These are phyloP conservation scores for Lipomyces orientalis DNA, from an alignment of 805 yeast species.

Conservation along the genomic window DNA sequence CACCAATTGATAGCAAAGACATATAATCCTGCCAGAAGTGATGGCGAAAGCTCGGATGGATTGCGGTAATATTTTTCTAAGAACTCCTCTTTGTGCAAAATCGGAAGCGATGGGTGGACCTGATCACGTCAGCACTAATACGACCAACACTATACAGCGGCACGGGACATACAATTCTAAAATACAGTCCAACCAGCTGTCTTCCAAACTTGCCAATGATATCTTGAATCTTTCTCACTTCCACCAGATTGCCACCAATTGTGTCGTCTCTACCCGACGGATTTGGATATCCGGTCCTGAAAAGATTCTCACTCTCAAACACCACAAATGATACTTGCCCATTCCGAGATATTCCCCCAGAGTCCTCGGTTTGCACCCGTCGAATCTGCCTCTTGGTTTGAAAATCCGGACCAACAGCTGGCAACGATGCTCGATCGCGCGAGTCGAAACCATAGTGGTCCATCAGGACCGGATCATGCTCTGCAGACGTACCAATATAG, in stretches of 20 bases:
- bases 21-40: constrained; percentile 39
- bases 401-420: constrained; percentile 31
- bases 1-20: constrained; percentile 43
- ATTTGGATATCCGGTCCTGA: constrained; percentile 29
- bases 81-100: constrained; percentile 40
- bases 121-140: constrained; percentile 6
- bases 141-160: not conserved
- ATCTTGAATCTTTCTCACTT: constrained; percentile 40
- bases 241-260: constrained; percentile 38
- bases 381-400: constrained; percentile 33
- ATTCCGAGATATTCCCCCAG: constrained; percentile 9
- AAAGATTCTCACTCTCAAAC: constrained; percentile 37
- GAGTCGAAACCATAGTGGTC: constrained; percentile 39
- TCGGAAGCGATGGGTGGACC: constrained; percentile 40
- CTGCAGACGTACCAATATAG: constrained; percentile 40
- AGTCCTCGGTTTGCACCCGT: constrained; percentile 20
- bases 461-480: constrained; percentile 41
- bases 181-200: constrained; percentile 38
- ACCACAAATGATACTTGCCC: constrained; percentile 38
- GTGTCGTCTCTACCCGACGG: constrained; percentile 39
- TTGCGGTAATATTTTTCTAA: constrained; percentile 40
- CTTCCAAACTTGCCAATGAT: constrained; percentile 38
- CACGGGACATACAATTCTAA: constrained; percentile 36
- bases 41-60: constrained; percentile 40
- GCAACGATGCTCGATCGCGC: constrained; percentile 34